A percentile compares a stretch with the other conserved stretches of the same genome.
These are phyloP conservation scores for Pleurozium schreberi DNA, from an alignment of 225 moss, liverwort and hornwort species.

Conservation along the genomic window DNA sequence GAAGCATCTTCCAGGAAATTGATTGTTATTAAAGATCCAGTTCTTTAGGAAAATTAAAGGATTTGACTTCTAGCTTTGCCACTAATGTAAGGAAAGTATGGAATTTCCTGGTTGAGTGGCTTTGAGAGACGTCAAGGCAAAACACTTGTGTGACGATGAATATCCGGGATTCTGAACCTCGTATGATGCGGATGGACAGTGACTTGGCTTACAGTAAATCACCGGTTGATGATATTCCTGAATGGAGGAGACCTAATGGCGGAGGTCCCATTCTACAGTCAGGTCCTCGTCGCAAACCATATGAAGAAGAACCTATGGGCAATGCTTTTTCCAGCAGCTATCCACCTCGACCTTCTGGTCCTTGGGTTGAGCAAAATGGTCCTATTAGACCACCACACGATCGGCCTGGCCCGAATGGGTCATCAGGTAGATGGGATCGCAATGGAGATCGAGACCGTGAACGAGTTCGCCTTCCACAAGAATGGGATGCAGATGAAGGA, in stretches of 20 bases:
- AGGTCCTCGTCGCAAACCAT: conserved; percentile 73
- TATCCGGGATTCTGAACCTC: conserved; percentile 9
- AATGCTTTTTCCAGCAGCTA: conserved; percentile 90
- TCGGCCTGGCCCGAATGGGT: conserved; percentile 39
- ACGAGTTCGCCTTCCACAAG: conserved; percentile 65
- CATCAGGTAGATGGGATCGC: conserved; percentile 80
- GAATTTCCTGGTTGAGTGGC: not conserved
- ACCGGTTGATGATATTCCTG: conserved; percentile 82
- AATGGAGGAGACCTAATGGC: conserved; percentile 87
- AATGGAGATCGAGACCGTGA: conserved; percentile 70
- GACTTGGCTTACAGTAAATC: conserved; percentile 73
- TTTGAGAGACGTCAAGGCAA: not conserved
- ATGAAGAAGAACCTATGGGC: conserved; percentile 85
- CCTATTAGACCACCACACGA: conserved; percentile 52
- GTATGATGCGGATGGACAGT: conserved; percentile 47
- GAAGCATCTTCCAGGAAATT: not conserved
- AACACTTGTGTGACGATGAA: conserved; percentile 1
- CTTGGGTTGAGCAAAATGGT: conserved; percentile 75
- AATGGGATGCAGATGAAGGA: conserved; percentile 76
- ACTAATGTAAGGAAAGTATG: not conserved
- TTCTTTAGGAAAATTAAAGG: conserved; percentile 1
- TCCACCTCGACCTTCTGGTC: conserved; percentile 82
- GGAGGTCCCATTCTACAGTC: conserved; percentile 54
- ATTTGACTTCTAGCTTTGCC: conserved; percentile 8
- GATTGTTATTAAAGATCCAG: conserved; percentile 1